Base-by-base conservation (phyloP, 202 grass and related monocot species). In the Hordeum pubiflorum region DNA sequence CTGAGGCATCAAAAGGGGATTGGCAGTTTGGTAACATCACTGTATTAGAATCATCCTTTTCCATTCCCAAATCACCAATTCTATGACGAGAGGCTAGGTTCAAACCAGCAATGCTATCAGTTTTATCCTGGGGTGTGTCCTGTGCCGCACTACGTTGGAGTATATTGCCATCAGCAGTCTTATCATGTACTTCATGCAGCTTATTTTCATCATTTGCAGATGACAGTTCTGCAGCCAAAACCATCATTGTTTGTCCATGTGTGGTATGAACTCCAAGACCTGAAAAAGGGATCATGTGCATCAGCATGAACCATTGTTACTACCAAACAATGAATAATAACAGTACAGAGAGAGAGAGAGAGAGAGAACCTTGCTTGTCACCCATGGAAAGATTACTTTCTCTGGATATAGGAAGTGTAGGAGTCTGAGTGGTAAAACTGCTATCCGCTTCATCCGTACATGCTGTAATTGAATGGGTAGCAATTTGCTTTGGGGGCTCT, bases 291-390 rank as follows among this genome's bases (percentile, higher is more conserved):
- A 63, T 52, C n/a, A 75, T 56, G 20, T n/a, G 69, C 69, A 82
- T 75, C 40, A 74, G 31, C 61, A 43, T 82, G 43, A 52, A 9
- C 43, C 8, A 76, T 56, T 77, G 44, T 70, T 84, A 81, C 55
- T 58, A 27, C 6, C 26, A 10, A 46, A 17, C 34, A 71, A 41
- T 72, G 33, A 58, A 72, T 37, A 34, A 27, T 41, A 69, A 46
- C 10, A 29, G 3, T 17, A 36, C 4, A 55, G 1, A 52, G 5
- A 52, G 2, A 52, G 1, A 13, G 2, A 33, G 20, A 38, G 33
- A 20, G 31, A 23, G 15, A 89, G 41, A 71, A 86, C 83, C 88
- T 74, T 90, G 81, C 40, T 54, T 38, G 78, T 81, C 81, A 72
- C 24, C 63, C 33, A 39, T 39, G 37, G 63, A 39, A 67, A 67